Evolutionary conservation across 257 asterid genomes (phyloP), one percentile per base, ranked within the genome.

Genomic region (Fraxinus anomala): DNA sequence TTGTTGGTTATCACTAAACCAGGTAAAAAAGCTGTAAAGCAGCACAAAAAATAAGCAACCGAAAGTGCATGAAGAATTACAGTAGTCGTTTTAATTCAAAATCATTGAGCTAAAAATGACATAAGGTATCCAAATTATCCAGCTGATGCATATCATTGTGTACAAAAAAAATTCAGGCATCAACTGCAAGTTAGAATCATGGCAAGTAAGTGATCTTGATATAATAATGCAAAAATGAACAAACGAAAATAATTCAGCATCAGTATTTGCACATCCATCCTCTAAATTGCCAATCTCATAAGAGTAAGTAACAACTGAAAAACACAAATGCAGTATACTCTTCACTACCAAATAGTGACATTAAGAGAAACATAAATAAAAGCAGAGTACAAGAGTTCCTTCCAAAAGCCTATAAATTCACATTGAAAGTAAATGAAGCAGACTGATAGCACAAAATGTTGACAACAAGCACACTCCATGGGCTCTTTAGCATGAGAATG

Each of bases 1-100:
- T 28, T 75, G 85, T 54, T 82, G 80, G 78, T 44, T 76, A 31
- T 83, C 91, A 37, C 66, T 68, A 73, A 87, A 87, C 91, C 89
- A 85, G 73, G 68, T 71, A 44, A 87, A 87, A 83, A 76, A 70
- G 80, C 54, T 47, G 9, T 4, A 40, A 56, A 23, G 19, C 47
- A 17, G 61, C 17, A 19, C 2, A 65, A 6, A 11, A 59, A 37
- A 75, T 78, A 10, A 11, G 72, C n/a, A 42, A 63, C 82, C 81
- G 30, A 73, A 86, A 77, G 81, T 72, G 42, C 73, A 82, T 51
- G 74, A 33, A 72, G 2, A 82, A 80, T 37, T 68, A 26, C 70
- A 81, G 39, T 81, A 80, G 73, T 74, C 36, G 21, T 36, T 39
- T 65, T 37, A 24, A 73, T 21, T 63, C 36, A 63, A 23, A 63